A percentile compares a stretch with the other conserved stretches of the same genome.
phyloP scores from a whole-genome alignment of 495 filamentous ascomycete species.

The Aspergillus affinis region DNA sequence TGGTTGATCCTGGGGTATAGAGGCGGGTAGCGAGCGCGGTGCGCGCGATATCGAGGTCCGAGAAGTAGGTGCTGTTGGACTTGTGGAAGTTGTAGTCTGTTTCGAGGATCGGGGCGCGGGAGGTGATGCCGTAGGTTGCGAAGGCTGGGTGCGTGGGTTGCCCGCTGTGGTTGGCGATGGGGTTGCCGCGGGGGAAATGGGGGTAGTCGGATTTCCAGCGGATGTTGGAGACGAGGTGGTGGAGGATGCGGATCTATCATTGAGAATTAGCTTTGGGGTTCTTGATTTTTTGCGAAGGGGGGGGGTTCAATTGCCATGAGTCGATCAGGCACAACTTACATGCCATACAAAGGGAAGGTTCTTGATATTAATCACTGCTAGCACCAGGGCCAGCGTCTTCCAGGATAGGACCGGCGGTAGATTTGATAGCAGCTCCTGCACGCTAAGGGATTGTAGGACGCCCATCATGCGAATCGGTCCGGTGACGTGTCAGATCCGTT shows the following conservation, averaged over 20 bases:
- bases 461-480: background rate
- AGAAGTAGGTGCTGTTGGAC: conserved; percentile 73
- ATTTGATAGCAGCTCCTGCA: conserved; percentile 24
- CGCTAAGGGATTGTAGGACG: conserved; percentile 8
- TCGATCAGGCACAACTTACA: conserved; percentile 40
- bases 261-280: conserved; percentile 18
- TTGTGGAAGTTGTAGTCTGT: conserved; percentile 72
- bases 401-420: conserved; percentile 43
- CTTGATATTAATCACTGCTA: conserved; percentile 61
- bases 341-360: conserved; percentile 63
- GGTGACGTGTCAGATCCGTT: no score
- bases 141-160: conserved; percentile 54
- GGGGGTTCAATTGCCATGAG: background rate
- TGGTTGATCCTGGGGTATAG: conserved; percentile 55
- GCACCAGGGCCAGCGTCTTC: conserved; percentile 51
- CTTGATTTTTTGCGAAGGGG: background rate
- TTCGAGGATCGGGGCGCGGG: conserved; percentile 56
- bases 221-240: conserved; percentile 51
- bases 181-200: conserved; percentile 33
- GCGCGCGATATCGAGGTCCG: conserved; percentile 69
- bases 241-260: conserved; percentile 48
- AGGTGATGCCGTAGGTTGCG: conserved; percentile 49
- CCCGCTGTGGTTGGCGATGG: conserved; percentile 30
- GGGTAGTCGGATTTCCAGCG: conserved; percentile 42
- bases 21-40: conserved; percentile 60